A percentile compares a stretch with the other conserved stretches of the same genome.
These are phyloP conservation scores for Suhomyces faveliae DNA, from an alignment of 805 yeast species.

Conservation along the genomic window DNA sequence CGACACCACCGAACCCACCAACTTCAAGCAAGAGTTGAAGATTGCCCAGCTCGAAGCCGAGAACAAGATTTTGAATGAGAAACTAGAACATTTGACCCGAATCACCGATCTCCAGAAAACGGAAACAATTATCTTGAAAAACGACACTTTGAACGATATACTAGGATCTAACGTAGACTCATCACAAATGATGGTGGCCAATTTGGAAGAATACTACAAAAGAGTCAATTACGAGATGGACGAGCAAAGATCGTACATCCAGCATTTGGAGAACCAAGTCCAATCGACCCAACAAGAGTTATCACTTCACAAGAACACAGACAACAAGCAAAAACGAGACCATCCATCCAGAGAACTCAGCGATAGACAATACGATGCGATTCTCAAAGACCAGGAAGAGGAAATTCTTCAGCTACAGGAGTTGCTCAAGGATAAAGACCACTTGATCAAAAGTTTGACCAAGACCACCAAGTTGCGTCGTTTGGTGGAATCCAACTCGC, in stretches of 20 bases:
- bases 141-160: constrained; percentile 59
- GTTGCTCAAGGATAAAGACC: constrained; percentile 68
- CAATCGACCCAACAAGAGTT: constrained; percentile 20
- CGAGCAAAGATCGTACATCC: constrained; percentile 58
- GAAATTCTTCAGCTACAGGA: constrained; percentile 66
- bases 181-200: constrained; percentile 44
- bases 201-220: constrained; percentile 49
- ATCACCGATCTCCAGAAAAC: constrained; percentile 59
- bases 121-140: constrained; percentile 54
- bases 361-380: constrained; percentile 22
- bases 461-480: constrained; percentile 61
- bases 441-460: constrained; percentile 70
- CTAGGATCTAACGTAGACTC: constrained; percentile 44
- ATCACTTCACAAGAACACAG: neutral
- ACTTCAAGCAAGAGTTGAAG: constrained; percentile 1
- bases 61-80: constrained; percentile 60
- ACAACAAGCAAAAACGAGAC: constrained; percentile 5
- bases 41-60: constrained; percentile 51
- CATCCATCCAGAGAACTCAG: constrained; percentile 7
- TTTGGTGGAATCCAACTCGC: constrained; percentile 35
- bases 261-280: constrained; percentile 57
- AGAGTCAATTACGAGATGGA: constrained; percentile 51
- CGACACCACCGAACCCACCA: neutral
- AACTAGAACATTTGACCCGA: constrained; percentile 66
- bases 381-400: constrained; percentile 57